Percentiles rank a stretch among this genome's conserved stretches.
Evolutionary conservation across 331 rosid species (phyloP).

Genomic region (Prunus yedoensis): DNA sequence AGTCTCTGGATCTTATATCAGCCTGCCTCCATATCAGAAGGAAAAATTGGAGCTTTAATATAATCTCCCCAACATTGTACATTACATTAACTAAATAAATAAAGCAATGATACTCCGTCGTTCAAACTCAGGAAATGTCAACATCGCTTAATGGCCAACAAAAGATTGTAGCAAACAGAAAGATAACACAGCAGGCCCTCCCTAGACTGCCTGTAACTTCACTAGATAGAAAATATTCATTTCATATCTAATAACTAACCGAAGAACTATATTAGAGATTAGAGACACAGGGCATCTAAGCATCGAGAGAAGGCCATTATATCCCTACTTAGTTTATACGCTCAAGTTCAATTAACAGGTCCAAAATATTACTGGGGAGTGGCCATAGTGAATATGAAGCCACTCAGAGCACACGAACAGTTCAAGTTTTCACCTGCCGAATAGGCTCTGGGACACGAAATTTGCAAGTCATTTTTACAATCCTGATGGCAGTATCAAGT

Average conservation of each 20-base stretch:
- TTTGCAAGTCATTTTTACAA: no score
- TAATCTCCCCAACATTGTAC: background rate
- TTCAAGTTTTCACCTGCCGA: no score
- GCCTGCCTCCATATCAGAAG: slow-evolving; percentile 60
- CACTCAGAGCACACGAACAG: background rate
- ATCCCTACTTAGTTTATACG: background rate
- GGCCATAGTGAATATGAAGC: background rate
- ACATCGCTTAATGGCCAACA: background rate
- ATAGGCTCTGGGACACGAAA: no score
- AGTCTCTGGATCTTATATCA: slow-evolving; percentile 84
- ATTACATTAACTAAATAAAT: background rate
- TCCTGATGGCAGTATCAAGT: no score
- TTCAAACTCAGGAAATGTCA: background rate
- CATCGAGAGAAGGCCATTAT: background rate
- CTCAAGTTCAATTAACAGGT: background rate
- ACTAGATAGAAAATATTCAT: background rate
- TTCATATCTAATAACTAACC: background rate
- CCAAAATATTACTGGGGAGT: background rate
- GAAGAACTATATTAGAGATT: background rate
- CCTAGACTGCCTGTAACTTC: background rate
- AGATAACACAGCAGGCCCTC: background rate
- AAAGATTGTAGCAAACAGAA: background rate
- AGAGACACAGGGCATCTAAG: background rate
- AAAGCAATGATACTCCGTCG: background rate
- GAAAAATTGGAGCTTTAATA: slow-evolving; percentile 13